Conservation (phyloP, 164 flowering plant genomes). For the Umbilicus rupestris region DNA sequence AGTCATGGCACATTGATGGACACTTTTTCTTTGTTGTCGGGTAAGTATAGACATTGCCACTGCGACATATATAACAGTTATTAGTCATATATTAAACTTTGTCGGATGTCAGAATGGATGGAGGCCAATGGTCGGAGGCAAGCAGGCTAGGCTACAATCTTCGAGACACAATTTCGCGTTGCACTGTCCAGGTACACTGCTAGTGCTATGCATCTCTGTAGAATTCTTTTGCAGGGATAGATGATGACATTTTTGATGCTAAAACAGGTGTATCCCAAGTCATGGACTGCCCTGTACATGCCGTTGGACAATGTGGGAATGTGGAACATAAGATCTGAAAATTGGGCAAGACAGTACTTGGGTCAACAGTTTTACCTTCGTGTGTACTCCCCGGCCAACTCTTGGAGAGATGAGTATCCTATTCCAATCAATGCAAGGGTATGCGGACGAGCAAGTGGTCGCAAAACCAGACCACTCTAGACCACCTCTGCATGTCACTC, state of each 20-base stretch:
- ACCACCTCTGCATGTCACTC: background rate
- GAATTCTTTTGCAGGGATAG: too few species aligned
- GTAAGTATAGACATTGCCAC: too few species aligned
- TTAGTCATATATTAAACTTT: too few species aligned
- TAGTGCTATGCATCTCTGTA: too few species aligned
- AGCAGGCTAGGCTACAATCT: slow-evolving; percentile 9
- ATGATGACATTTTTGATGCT: too few species aligned
- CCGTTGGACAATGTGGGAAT: slow-evolving; percentile 9
- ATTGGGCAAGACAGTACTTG: slow-evolving; percentile 9
- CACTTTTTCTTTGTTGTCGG: slow-evolving; percentile 66
- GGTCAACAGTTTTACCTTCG: slow-evolving; percentile 10
- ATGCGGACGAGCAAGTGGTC: slow-evolving; percentile 8
- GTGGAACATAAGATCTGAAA: slow-evolving; percentile 9
- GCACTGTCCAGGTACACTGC: slow-evolving; percentile 10
- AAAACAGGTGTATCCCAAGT: slow-evolving; percentile 10
- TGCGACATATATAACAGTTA: too few species aligned
- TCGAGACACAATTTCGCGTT: slow-evolving; percentile 7
- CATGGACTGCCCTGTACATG: slow-evolving; percentile 10
- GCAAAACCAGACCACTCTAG: slow-evolving; percentile 7
- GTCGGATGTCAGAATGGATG: slow-evolving; percentile 8
- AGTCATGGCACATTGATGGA: slow-evolving; percentile 70
- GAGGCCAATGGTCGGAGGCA: slow-evolving; percentile 10
- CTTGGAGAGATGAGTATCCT: slow-evolving; percentile 11
- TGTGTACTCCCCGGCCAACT: slow-evolving; percentile 9
- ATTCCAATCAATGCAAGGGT: slow-evolving; percentile 9